phyloP scores from a whole-genome alignment of 2,329 filamentous ascomycete species.

The Diaporthe ampelina region DNA sequence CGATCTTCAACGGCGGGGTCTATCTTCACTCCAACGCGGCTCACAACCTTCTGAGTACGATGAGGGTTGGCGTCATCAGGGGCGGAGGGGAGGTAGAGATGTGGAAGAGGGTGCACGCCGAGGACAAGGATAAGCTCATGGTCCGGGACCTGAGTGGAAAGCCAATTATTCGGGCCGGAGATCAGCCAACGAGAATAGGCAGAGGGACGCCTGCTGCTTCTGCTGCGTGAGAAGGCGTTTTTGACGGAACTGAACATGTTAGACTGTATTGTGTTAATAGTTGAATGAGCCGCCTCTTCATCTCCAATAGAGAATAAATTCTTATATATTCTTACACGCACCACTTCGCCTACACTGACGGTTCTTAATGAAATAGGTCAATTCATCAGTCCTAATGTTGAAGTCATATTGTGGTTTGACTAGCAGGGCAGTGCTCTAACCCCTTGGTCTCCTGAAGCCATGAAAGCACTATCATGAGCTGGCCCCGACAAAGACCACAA shows the following conservation, averaged over 20 bases:
- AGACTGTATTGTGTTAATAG: background rate
- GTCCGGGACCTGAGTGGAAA: conserved; percentile 85
- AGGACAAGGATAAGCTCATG: conserved; percentile 85
- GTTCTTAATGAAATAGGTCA: too few species aligned
- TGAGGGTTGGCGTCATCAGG: conserved; percentile 88
- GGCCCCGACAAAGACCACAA: too few species aligned
- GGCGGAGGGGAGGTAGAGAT: conserved; percentile 92
- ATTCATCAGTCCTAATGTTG: too few species aligned
- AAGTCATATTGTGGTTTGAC: too few species aligned
- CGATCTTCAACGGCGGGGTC: conserved; percentile 92
- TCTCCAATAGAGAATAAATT: too few species aligned
- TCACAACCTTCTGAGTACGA: conserved; percentile 89
- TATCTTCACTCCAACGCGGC: conserved; percentile 92
- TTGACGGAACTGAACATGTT: background rate
- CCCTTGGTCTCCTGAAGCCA: too few species aligned
- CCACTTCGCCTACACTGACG: too few species aligned
- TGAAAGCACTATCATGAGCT: too few species aligned
- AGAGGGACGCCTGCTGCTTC: background rate
- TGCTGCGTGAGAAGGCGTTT: background rate
- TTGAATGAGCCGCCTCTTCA: too few species aligned
- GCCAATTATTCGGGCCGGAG: conserved; percentile 86
- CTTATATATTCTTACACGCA: too few species aligned
- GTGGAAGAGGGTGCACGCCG: conserved; percentile 88
- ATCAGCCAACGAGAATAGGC: conserved; percentile 84
- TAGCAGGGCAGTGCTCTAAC: too few species aligned